Evolutionary conservation across 2,329 filamentous ascomycete genomes (phyloP).

Genomic region (Beauveria medogensis): DNA sequence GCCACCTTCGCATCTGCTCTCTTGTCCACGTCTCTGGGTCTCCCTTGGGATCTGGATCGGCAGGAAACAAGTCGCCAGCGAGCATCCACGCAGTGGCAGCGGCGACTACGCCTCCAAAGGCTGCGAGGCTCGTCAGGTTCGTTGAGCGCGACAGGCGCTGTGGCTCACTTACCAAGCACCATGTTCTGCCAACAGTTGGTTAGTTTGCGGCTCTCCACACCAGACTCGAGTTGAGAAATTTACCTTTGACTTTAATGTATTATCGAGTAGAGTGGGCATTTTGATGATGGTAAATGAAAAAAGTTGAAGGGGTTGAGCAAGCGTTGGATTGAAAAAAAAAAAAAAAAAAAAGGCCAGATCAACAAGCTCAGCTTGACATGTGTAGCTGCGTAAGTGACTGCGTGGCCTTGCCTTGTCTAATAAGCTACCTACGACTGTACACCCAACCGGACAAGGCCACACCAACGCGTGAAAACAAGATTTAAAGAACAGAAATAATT

Average conservation of each 20-base stretch:
- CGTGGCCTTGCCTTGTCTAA: not conserved
- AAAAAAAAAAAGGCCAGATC: not conserved
- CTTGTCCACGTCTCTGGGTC: constrained; percentile 64
- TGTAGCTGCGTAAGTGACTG: not conserved
- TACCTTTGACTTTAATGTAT: constrained; percentile 63
- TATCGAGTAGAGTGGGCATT: constrained; percentile 65
- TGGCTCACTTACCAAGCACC: constrained; percentile 51
- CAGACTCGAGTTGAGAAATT: constrained; percentile 5
- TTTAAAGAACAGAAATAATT: too few relatives aligned
- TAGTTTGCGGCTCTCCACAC: not conserved
- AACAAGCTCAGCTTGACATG: not conserved
- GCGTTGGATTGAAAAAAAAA: not conserved
- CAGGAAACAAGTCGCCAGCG: constrained; percentile 77
- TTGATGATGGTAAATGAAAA: constrained; percentile 18
- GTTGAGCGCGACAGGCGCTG: constrained; percentile 16
- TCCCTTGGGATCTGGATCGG: constrained; percentile 66
- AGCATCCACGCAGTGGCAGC: constrained; percentile 79
- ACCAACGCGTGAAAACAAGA: too few relatives aligned
- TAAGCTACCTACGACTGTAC: too few relatives aligned
- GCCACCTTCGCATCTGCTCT: constrained; percentile 73
- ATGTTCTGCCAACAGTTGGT: constrained; percentile 45
- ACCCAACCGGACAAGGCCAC: not conserved
- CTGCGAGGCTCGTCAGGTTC: constrained; percentile 32
- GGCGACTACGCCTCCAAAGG: constrained; percentile 74
- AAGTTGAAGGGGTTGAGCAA: not conserved